Evolutionary conservation across 2,329 filamentous ascomycete species (phyloP).

Genomic region (Pseudogymnoascus sp.): DNA sequence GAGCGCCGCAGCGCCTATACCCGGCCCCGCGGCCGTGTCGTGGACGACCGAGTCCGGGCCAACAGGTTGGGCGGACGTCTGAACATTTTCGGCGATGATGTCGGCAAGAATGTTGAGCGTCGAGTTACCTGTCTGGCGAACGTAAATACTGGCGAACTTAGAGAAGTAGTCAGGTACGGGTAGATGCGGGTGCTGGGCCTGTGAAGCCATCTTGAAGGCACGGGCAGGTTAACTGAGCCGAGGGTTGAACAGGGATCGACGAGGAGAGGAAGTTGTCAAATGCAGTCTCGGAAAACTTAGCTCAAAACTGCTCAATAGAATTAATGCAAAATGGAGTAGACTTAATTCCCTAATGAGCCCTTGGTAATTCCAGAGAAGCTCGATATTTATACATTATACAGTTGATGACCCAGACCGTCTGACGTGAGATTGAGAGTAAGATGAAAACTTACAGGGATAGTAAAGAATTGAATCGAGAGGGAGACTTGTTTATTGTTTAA

Average conservation of each 20-base stretch:
- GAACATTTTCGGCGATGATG: conserved; percentile 22
- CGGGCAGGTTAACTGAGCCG: too few species aligned
- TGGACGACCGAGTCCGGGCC: conserved; percentile 22
- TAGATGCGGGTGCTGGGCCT: neutral
- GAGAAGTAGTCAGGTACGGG: conserved; percentile 26
- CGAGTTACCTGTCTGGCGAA: conserved; percentile 24
- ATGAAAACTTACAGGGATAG: neutral
- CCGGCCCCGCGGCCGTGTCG: conserved; percentile 27
- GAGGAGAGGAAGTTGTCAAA: neutral
- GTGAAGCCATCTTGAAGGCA: neutral
- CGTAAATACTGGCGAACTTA: conserved; percentile 24
- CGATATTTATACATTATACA: neutral
- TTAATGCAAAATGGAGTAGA: neutral
- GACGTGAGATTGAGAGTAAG: neutral
- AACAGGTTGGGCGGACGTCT: conserved; percentile 19
- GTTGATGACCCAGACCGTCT: neutral
- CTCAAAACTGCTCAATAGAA: neutral
- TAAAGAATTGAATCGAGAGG: too few species aligned
- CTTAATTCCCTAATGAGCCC: neutral
- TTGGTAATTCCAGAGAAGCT: neutral
- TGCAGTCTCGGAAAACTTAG: neutral
- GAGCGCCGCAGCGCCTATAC: conserved; percentile 21
- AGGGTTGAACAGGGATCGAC: neutral
- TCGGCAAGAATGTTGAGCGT: conserved; percentile 24
- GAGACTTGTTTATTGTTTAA: too few species aligned